These are phyloP conservation scores for Salix udensis DNA, from an alignment of 345 rosid species.

Conservation along the genomic window DNA sequence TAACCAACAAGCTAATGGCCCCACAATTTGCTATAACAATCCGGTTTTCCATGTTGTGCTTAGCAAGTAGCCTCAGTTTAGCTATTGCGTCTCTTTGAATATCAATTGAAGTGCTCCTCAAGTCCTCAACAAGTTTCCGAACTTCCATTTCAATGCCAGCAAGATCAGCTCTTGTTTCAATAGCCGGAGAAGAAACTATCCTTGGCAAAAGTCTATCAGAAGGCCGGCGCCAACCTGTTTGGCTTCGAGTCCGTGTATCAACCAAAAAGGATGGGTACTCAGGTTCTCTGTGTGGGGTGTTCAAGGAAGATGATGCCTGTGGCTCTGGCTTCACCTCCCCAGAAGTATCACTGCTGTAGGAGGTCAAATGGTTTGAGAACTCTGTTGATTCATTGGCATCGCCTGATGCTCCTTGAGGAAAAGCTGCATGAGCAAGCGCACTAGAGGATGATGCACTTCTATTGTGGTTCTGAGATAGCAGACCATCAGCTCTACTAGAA, in stretches of 20 bases:
- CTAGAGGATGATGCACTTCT: conserved; percentile 63
- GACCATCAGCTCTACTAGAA: conserved; percentile 35
- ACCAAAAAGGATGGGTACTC: conserved; percentile 53
- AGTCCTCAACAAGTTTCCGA: conserved; percentile 58
- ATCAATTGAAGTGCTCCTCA: conserved; percentile 51
- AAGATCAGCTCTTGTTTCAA: conserved; percentile 70
- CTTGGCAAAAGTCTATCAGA: conserved; percentile 65
- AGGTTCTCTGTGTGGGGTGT: conserved; percentile 45
- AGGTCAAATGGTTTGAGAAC: conserved; percentile 47
- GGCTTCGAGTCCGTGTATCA: conserved; percentile 59
- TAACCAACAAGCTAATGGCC: conserved; percentile 58
- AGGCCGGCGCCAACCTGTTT: conserved; percentile 67
- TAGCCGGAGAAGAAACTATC: conserved; percentile 59
- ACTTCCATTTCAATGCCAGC: conserved; percentile 70
- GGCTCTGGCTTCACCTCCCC: conserved; percentile 65
- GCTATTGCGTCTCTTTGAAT: conserved; percentile 57
- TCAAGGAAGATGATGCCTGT: conserved; percentile 35
- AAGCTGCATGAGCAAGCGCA: conserved; percentile 41
- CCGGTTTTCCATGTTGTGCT: conserved; percentile 72
- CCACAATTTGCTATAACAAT: conserved; percentile 71
- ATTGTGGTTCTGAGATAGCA: conserved; percentile 41
- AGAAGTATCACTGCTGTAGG: conserved; percentile 71
- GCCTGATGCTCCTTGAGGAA: conserved; percentile 43
- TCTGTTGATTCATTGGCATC: conserved; percentile 60
- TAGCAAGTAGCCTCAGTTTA: conserved; percentile 67